These are phyloP conservation scores for Fusarium nygamai DNA, from an alignment of 2,329 filamentous ascomycete species.

Conservation along the genomic window DNA sequence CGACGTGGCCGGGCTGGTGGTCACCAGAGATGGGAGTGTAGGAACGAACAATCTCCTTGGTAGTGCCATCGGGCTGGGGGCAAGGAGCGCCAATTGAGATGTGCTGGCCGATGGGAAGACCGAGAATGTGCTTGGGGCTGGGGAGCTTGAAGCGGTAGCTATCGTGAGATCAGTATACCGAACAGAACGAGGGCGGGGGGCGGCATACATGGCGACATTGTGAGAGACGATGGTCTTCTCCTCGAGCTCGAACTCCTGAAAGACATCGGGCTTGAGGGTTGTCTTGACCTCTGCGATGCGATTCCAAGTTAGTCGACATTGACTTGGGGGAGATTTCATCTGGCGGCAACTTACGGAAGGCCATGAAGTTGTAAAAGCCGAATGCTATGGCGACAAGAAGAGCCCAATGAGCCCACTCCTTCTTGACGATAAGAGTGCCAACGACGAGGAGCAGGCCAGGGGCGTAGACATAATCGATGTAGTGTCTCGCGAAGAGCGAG, in stretches of 20 bases:
- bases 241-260: constrained; percentile 92
- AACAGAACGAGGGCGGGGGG: not conserved
- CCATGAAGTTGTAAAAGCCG: constrained; percentile 76
- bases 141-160: constrained; percentile 95
- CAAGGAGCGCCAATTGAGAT: constrained; percentile 91
- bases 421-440: constrained; percentile 81
- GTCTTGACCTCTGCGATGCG: constrained; percentile 75
- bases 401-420: constrained; percentile 79
- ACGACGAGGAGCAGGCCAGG: constrained; percentile 82
- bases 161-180: constrained; percentile 11
- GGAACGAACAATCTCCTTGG: constrained; percentile 87
- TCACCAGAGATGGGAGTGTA: constrained; percentile 94
- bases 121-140: constrained; percentile 80
- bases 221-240: constrained; percentile 97
- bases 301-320: constrained; percentile 18
- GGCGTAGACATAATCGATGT: constrained; percentile 83
- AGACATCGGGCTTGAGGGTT: constrained; percentile 85
- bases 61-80: constrained; percentile 71
- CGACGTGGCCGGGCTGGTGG: constrained; percentile 89
- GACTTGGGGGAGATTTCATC: not conserved
- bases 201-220: constrained; percentile 90
- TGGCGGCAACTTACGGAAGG: constrained; percentile 67
- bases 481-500: constrained; percentile 64
- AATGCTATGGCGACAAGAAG: constrained; percentile 72
- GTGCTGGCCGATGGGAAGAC: constrained; percentile 97